Base-by-base conservation (phyloP, 345 rosid genomes). In the Mercurialis annua region DNA sequence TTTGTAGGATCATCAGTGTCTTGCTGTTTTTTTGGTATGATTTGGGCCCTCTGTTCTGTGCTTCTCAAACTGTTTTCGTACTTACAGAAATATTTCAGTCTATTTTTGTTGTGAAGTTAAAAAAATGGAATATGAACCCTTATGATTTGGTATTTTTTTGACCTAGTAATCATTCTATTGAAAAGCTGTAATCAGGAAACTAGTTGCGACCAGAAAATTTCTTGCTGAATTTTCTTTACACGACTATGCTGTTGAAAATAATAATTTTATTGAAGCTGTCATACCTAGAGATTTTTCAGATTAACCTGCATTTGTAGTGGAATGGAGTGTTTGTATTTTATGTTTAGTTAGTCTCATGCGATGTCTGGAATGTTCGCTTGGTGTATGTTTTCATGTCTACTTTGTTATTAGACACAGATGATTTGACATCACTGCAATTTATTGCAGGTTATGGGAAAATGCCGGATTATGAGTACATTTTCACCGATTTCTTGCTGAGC, bases 371-470 rank as follows among this genome's bases (percentile, higher is more conserved):
- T 17, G 33, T 24, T 21, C 23, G 43, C 11, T 20, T n/a, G 29
- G 33, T 4, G 42, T 26, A 0, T 47, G 40, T 47, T 15, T 20
- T 20, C 17, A 18, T 20, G 12, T 24, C 53, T 11, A 30, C 11
- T 4, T 31, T 5, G 11, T 47, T 64, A 6, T 21, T 21, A 15
- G 2, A 2, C 44, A 57, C 11, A 2, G 24, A 6, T 50, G 68
- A 31, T 50, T 52, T 21, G 12, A n/a, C n/a, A n/a, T n/a, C n/a
- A n/a, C 62, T 48, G 70, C 14, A 34, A 52, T 44, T 10, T 23
- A 20, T 69, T 75, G 82, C 87, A 92, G 98, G 98, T 38, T 93
- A 77, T 7, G 98, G 97, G 50, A 93, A 93, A 75, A 66, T 90
- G 86, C 98, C 94, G 10, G 96, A 79, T 65, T 93, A 93, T 29